Percentiles rank a stretch among this genome's conserved stretches.
Conservation (phyloP, 2,329 filamentous ascomycete species). For the Aureobasidium sp. region DNA sequence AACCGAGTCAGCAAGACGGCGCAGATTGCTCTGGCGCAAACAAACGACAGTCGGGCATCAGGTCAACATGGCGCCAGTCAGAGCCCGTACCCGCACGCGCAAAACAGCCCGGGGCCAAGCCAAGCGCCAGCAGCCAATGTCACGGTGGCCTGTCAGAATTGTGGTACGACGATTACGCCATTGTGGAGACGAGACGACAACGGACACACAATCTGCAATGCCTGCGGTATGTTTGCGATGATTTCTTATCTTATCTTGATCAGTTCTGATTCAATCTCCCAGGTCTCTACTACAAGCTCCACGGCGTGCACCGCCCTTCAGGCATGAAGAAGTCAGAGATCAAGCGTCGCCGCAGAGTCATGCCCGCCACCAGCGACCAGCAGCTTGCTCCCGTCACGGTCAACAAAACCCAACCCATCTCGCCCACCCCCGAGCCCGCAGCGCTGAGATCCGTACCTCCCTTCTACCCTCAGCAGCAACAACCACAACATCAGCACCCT, state of each 20-base stretch:
- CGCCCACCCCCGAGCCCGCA: slow-evolving; percentile 30
- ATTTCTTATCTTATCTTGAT: slow-evolving; percentile 7
- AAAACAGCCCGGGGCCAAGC: slow-evolving; percentile 12
- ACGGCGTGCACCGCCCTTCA: slow-evolving; percentile 83
- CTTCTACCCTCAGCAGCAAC: neutral
- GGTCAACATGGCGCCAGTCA: slow-evolving; percentile 1
- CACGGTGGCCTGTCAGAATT: slow-evolving; percentile 92
- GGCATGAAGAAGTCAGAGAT: slow-evolving; percentile 99
- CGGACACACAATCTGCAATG: slow-evolving; percentile 96
- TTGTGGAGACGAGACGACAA: slow-evolving; percentile 91
- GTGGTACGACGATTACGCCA: slow-evolving; percentile 90
- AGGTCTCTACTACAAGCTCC: slow-evolving; percentile 95
- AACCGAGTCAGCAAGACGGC: slow-evolving; percentile 87
- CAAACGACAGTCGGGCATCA: slow-evolving; percentile 15
- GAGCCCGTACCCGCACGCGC: slow-evolving; percentile 15
- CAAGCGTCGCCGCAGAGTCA: slow-evolving; percentile 88
- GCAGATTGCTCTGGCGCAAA: slow-evolving; percentile 52
- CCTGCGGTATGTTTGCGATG: slow-evolving; percentile 64
- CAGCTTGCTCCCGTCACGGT: slow-evolving; percentile 29
- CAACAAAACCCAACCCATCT: slow-evolving; percentile 33
- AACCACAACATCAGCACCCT: neutral
- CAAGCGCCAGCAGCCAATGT: slow-evolving; percentile 44
- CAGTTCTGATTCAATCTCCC: slow-evolving; percentile 15
- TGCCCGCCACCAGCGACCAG: slow-evolving; percentile 58
- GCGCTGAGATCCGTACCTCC: neutral